Evolutionary conservation across 2,329 filamentous ascomycete species (phyloP), one percentile per base, ranked within the genome.

Genomic region (Pezizomycotina sp.): DNA sequence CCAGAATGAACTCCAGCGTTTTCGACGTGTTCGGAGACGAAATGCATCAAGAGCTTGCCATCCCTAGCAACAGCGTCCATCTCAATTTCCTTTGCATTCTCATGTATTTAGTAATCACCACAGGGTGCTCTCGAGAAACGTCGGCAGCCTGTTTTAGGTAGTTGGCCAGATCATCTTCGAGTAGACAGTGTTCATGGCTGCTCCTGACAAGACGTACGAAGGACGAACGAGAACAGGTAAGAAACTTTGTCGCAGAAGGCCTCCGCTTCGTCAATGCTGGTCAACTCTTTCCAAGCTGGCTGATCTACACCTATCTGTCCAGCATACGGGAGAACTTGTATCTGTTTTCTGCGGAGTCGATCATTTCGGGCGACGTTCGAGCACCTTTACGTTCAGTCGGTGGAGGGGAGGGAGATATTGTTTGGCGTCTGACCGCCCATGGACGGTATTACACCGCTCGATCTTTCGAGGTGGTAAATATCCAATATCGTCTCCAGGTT

Each of bases 81-180:
- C 60, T 98, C 89, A 47, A 98, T 95, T 59, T 98, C 89, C 66
- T 98, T 95, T 48, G 89, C 89, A 49, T 92, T 89, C 64, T 98
- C 89, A 98, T 95, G 62, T 95, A 98, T 63, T 98, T 98, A 43
- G 86, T 95, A 54, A 98, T 95, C 44, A 98, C 89, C 7, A 98
- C 89, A 1, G 89, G 89, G 57, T 95, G 81, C 45, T 95, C 86
- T 45, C 80, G 74, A 4, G 89, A 95, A 29, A 98, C 89, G 48
- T 92, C 84, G 5, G 71, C 80, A 35, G 89, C 89, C 60, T 95
- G 86, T 47, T 79, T 71, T 27, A 98, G 66, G 59, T 91, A 95
- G 53, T 68, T 76, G 51, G 81, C 79, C 40, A 98, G 64, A 56
- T 95, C 89, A 55, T 86, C 78, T 91, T 75, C 0, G 86, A 93